Evolutionary conservation across 1,139 yeast genomes (phyloP).

Genomic region (Geotrichum histeridarum): DNA sequence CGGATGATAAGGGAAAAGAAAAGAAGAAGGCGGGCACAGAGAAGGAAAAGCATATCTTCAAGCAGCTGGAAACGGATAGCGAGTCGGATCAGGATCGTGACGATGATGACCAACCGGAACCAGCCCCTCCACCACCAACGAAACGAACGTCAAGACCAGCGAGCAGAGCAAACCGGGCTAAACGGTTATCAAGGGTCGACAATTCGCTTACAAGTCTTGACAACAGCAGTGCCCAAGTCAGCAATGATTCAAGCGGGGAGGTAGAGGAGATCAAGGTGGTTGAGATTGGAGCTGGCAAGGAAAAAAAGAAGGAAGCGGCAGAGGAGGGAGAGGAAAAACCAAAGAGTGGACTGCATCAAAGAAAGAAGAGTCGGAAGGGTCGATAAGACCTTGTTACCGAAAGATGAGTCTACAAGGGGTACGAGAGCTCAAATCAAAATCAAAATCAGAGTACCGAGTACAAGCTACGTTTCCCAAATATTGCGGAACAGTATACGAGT

Average conservation of each 20-base stretch:
- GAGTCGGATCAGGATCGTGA: background rate
- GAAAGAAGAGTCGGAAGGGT: constrained; percentile 7
- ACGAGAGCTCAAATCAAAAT: background rate
- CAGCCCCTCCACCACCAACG: no score
- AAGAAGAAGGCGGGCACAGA: background rate
- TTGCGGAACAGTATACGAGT: no score
- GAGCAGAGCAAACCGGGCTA: no score
- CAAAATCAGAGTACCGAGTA: background rate
- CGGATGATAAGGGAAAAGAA: background rate
- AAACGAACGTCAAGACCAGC: no score
- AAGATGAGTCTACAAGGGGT: background rate
- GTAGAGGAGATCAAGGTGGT: background rate
- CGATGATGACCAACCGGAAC: no score
- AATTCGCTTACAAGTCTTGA: background rate
- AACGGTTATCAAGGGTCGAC: no score
- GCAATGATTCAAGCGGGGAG: background rate
- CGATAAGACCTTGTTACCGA: background rate
- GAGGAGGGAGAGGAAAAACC: background rate
- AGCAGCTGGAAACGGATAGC: background rate
- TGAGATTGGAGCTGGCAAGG: background rate
- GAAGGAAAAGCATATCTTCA: background rate
- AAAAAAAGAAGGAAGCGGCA: background rate
- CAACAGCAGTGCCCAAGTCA: background rate
- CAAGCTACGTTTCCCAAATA: no score
- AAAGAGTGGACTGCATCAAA: background rate